Conservation (phyloP, 176 grass and related monocot species). For the Oryza longistaminata region DNA sequence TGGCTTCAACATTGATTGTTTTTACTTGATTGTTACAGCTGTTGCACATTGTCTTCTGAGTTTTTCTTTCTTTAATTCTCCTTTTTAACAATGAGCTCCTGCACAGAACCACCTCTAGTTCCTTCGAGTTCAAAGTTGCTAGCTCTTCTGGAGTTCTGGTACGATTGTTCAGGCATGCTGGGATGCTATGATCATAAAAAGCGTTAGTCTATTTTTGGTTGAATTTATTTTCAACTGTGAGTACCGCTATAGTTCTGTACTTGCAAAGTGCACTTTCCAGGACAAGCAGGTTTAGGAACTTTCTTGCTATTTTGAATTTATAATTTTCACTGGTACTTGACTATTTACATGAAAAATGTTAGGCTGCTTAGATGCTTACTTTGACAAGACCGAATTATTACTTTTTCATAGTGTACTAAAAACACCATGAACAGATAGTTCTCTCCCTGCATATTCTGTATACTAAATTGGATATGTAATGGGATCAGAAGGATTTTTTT, state of each 20-base stretch:
- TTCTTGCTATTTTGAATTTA: neutral
- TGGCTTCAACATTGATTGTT: neutral
- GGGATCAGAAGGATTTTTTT: neutral
- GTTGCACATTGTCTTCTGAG: neutral
- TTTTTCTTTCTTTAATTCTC: neutral
- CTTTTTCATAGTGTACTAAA: neutral
- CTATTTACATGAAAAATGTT: neutral
- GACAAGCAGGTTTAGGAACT: neutral
- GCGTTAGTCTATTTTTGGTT: slow-evolving; percentile 2
- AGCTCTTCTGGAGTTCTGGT: slow-evolving; percentile 5
- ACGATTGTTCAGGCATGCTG: neutral
- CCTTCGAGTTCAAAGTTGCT: neutral
- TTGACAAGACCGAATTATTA: neutral
- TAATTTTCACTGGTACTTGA: neutral
- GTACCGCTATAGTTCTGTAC: neutral
- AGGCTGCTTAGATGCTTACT: neutral
- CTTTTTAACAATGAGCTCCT: neutral
- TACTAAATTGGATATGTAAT: neutral
- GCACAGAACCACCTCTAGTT: neutral
- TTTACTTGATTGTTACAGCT: neutral
- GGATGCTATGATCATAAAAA: neutral
- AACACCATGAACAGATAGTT: neutral
- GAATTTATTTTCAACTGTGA: slow-evolving; percentile 12
- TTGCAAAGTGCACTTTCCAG: neutral
- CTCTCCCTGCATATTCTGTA: neutral